Base-by-base conservation (phyloP, 495 filamentous ascomycete species). In the Choiromyces venosus region DNA sequence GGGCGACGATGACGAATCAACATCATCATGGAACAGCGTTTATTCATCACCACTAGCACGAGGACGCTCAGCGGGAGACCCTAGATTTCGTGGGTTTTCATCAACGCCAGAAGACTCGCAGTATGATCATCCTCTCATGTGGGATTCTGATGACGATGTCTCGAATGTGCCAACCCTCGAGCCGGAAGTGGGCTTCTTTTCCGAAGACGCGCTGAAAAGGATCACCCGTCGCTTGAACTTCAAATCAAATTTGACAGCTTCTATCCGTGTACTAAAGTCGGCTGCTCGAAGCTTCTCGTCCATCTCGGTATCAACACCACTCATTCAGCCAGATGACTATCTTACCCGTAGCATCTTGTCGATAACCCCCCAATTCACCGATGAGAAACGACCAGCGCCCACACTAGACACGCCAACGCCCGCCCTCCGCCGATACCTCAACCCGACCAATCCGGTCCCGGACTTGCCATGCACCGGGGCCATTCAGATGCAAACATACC, bases 221-320 rank as follows among this genome's bases (percentile, higher is more conserved):
- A 77, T 37, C 73, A 82, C 68, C 37, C 76, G 25, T 77, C 76
- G 76, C 67, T 84, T 86, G 21, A 88, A 87, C 16, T 93, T 97
- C 84, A 96, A 93, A 78, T 99, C 95, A 3, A 98, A 98, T 76
- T 86, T 99, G 21, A 99, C 94, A 6, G 93, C 94, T 33, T 99
- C 95, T 0, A 83, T 99, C 68, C 88, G 92, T 40, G 93, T 92
- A 37, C 87, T 98, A 71, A 92, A 92, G 82, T 92, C 90, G 18
- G 94, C 93, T 0, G 94, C 93, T 29, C 90, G 88, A 73, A 91
- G 92, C 5, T 89, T 99, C 69, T 93, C 94, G 36, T 89, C 85
- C 74, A 89, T 97, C 74, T 83, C 89, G 4, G 82, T 84, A 33
- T 87, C 86, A 71, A 85, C 90, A 18, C 87, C 91, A 1, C 89